Evolutionary conservation across 2,329 filamentous ascomycete species (phyloP).

Genomic region (Colletotrichum camelliae): DNA sequence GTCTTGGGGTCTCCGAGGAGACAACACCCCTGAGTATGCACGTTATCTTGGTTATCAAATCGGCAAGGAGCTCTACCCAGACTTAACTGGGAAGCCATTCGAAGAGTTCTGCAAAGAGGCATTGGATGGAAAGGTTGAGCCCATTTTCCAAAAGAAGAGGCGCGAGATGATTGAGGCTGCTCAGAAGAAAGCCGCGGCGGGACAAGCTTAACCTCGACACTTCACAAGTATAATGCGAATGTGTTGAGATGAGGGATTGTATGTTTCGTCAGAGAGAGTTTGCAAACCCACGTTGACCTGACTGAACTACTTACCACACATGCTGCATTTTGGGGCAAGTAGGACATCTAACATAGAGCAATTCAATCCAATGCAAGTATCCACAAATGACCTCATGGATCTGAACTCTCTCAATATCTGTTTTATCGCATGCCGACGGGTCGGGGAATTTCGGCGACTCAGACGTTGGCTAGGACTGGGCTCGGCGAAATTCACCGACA

Average conservation of each 20-base stretch:
- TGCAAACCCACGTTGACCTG: accelerated
- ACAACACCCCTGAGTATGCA: slow-evolving; percentile 59
- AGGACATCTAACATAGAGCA: accelerated
- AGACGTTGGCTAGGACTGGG: neutral
- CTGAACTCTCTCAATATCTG: neutral
- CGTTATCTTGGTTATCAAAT: slow-evolving; percentile 60
- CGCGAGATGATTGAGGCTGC: neutral
- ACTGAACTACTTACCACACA: neutral
- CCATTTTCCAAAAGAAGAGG: neutral
- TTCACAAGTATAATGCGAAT: neutral
- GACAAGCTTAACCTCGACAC: neutral
- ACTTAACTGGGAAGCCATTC: slow-evolving; percentile 33
- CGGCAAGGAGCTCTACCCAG: slow-evolving; percentile 58
- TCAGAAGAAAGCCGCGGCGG: neutral
- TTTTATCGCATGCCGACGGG: neutral
- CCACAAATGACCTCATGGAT: neutral
- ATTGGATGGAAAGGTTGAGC: neutral
- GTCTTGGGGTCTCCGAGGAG: slow-evolving; percentile 52
- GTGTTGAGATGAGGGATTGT: neutral
- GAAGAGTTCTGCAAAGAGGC: slow-evolving; percentile 2
- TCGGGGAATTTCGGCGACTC: neutral
- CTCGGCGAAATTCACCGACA: neutral
- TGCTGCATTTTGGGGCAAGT: neutral
- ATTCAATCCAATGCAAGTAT: neutral
- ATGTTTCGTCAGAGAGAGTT: accelerated